Evolutionary conservation across 1,284 basidiomycete species (phyloP).

Genomic region (Ustilago cynodontis): DNA sequence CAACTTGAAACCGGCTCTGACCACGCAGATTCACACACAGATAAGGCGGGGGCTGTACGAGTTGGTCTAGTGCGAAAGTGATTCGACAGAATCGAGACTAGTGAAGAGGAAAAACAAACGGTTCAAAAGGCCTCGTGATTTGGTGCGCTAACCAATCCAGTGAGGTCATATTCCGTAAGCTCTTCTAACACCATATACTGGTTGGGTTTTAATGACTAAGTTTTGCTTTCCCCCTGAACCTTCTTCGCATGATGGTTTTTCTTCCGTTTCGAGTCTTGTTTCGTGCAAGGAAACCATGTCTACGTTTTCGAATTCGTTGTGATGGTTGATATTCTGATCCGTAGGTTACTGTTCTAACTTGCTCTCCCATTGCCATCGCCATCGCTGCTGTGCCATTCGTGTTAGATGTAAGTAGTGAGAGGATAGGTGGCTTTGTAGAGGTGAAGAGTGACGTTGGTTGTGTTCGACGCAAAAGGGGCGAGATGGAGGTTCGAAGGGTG

Average conservation of each 20-base stretch:
- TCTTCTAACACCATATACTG: too few species aligned
- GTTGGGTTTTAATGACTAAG: too few species aligned
- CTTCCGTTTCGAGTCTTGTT: conserved; percentile 77
- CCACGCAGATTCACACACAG: too few species aligned
- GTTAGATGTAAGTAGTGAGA: not conserved
- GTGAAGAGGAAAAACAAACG: too few species aligned
- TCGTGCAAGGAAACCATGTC: conserved; percentile 85
- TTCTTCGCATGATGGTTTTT: conserved; percentile 74
- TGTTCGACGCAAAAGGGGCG: not conserved
- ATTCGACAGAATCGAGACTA: too few species aligned
- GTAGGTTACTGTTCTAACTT: conserved; percentile 60
- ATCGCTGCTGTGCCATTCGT: not conserved
- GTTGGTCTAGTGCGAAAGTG: too few species aligned
- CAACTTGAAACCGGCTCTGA: too few species aligned
- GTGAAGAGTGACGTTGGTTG: not conserved
- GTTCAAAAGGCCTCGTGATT: too few species aligned
- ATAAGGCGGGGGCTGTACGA: too few species aligned
- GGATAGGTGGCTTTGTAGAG: conserved; percentile 5
- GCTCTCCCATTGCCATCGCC: not conserved
- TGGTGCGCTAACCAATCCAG: too few species aligned
- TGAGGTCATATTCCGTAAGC: too few species aligned
- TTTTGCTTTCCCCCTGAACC: conserved; percentile 51
- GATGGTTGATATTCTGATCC: conserved; percentile 89
- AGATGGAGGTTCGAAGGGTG: not conserved
- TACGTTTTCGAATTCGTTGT: conserved; percentile 86